Percentiles rank a stretch among this genome's conserved stretches.
Evolutionary conservation across 441 rosid species (phyloP).

Genomic region (Corymbia calophylla): DNA sequence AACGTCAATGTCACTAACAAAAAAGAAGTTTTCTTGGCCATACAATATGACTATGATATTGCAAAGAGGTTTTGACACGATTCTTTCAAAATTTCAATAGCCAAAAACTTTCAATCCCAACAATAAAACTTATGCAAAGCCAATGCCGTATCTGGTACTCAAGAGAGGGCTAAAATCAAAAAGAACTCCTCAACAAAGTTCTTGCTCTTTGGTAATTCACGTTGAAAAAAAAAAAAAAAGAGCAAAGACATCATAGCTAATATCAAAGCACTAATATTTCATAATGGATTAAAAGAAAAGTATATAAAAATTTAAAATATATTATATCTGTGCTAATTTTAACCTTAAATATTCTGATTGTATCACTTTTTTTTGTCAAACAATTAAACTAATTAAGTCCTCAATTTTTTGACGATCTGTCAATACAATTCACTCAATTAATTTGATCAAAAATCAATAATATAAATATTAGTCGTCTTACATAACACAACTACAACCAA

Average conservation of each 20-base stretch:
- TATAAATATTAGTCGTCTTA: fast-evolving
- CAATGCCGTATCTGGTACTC: neutral
- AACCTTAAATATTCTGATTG: too few relatives aligned
- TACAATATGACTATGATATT: neutral
- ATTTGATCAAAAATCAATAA: too few relatives aligned
- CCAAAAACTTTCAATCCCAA: neutral
- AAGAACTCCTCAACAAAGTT: neutral
- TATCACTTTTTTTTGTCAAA: neutral
- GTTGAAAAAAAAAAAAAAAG: neutral
- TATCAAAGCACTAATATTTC: neutral
- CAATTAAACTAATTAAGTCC: fast-evolving
- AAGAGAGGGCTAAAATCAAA: neutral
- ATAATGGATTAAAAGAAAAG: fast-evolving
- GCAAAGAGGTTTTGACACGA: neutral
- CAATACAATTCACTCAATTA: fast-evolving
- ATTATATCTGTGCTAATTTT: too few relatives aligned
- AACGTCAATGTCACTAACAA: neutral
- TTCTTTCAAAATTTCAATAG: neutral
- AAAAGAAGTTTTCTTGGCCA: neutral
- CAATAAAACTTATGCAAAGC: neutral
- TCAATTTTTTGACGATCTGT: neutral
- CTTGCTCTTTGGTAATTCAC: neutral
- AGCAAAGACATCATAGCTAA: neutral
- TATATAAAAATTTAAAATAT: too few relatives aligned
- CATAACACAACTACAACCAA: fast-evolving